Percentiles rank a stretch among this genome's conserved stretches.
These are phyloP conservation scores for Metschnikowia santaceciliae DNA, from an alignment of 805 yeast species.

Conservation along the genomic window DNA sequence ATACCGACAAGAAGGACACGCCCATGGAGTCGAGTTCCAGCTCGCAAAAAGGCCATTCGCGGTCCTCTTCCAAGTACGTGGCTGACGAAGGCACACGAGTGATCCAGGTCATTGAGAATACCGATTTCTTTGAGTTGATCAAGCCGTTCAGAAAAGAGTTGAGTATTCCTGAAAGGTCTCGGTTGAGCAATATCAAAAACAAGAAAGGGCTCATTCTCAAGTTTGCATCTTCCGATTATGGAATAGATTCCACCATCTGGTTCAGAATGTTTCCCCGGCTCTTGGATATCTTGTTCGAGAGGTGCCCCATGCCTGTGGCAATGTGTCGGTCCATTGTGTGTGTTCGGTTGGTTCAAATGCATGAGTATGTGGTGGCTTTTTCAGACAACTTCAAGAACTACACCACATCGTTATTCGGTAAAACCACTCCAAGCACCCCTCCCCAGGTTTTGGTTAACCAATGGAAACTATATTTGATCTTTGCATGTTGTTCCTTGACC, in stretches of 20 bases:
- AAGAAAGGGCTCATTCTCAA: conserved; percentile 66
- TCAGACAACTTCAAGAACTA: conserved; percentile 42
- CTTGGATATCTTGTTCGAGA: conserved; percentile 64
- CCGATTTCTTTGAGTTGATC: conserved; percentile 64
- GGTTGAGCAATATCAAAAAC: conserved; percentile 61
- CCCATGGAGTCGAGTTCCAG: conserved; percentile 20
- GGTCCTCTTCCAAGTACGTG: conserved; percentile 66
- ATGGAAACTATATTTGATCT: conserved; percentile 84
- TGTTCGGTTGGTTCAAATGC: conserved; percentile 80
- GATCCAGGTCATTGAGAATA: conserved; percentile 69
- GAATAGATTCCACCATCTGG: conserved; percentile 97
- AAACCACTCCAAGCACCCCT: conserved; percentile 32
- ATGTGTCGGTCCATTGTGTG: conserved; percentile 89
- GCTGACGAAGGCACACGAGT: conserved; percentile 76
- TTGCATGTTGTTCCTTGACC: conserved; percentile 88
- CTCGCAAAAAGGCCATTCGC: conserved; percentile 36
- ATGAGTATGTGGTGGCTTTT: conserved; percentile 58
- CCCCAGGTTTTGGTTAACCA: conserved; percentile 76
- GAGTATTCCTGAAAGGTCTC: conserved; percentile 73
- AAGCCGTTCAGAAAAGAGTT: conserved; percentile 46
- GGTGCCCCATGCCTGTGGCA: conserved; percentile 91
- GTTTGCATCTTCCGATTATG: conserved; percentile 87
- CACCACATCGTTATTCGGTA: conserved; percentile 35
- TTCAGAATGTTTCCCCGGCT: conserved; percentile 79
- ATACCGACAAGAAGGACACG: conserved; percentile 25